Conservation (phyloP, 495 filamentous ascomycete species). For the Glonium stellatum region DNA sequence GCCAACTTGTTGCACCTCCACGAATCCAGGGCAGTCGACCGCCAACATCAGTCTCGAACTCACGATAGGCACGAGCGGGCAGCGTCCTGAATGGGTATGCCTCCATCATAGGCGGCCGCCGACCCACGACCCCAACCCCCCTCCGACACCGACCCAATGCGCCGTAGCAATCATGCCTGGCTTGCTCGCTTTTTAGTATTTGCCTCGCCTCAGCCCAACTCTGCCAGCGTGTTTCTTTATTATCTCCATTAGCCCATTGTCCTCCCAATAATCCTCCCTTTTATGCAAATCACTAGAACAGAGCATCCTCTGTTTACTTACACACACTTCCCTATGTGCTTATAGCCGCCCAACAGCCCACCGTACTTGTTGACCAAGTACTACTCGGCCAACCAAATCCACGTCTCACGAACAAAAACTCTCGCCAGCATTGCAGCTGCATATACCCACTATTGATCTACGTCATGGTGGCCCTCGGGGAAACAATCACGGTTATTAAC, state of each 20-base stretch:
- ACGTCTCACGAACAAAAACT: slow-evolving; percentile 20
- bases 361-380: slow-evolving; percentile 23
- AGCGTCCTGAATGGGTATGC: slow-evolving; percentile 15
- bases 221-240: slow-evolving; percentile 7
- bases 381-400: slow-evolving; percentile 7
- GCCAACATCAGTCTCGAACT: slow-evolving; percentile 13
- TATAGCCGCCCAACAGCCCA: slow-evolving; percentile 5
- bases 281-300: slow-evolving; percentile 11
- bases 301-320: too few relatives aligned
- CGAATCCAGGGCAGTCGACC: slow-evolving; percentile 15
- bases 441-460: not conserved
- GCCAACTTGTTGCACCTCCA: slow-evolving; percentile 4
- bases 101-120: slow-evolving; percentile 8
- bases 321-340: not conserved
- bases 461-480: slow-evolving; percentile 38
- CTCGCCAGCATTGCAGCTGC: not conserved
- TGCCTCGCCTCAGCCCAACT: slow-evolving; percentile 12
- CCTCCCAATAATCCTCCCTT: not conserved
- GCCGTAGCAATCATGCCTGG: slow-evolving; percentile 19
- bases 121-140: slow-evolving; percentile 2
- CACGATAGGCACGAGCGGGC: slow-evolving; percentile 16
- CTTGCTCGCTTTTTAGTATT: slow-evolving; percentile 1
- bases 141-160: slow-evolving; percentile 7
- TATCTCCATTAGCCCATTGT: not conserved
- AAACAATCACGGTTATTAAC: slow-evolving; percentile 87